These are phyloP conservation scores for Aspergillus costaricaensis DNA, from an alignment of 2,329 filamentous ascomycete genomes.

Conservation along the genomic window DNA sequence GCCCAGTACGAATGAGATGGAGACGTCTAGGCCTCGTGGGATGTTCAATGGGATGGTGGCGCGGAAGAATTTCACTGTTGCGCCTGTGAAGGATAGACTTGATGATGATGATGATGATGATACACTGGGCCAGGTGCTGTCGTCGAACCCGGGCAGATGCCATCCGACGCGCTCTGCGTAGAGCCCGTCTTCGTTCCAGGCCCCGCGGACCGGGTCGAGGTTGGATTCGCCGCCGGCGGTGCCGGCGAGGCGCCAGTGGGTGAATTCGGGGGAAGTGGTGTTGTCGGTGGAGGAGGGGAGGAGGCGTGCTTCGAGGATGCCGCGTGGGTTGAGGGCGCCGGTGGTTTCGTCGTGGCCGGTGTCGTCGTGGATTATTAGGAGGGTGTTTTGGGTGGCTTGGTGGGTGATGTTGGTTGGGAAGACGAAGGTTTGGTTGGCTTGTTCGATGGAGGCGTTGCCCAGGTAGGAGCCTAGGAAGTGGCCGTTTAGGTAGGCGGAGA, in stretches of 20 bases:
- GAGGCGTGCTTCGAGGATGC: constrained; percentile 50
- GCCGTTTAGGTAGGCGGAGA: constrained; percentile 60
- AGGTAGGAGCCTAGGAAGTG: constrained; percentile 58
- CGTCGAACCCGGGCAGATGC: constrained; percentile 60
- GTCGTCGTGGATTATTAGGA: constrained; percentile 64
- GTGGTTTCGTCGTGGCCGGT: constrained; percentile 35
- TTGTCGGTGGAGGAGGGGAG: constrained; percentile 37
- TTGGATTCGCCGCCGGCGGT: constrained; percentile 55
- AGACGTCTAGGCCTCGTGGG: constrained; percentile 56
- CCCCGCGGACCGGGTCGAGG: constrained; percentile 59
- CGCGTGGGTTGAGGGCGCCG: constrained; percentile 33
- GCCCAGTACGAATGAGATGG: constrained; percentile 57
- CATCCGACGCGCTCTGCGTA: constrained; percentile 60
- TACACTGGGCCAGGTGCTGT: constrained; percentile 48
- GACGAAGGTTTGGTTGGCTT: constrained; percentile 42
- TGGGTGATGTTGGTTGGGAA: constrained; percentile 54
- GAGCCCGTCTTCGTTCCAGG: constrained; percentile 61
- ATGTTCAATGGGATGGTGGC: constrained; percentile 55
- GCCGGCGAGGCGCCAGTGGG: constrained; percentile 60
- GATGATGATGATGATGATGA: no score
- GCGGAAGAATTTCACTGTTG: constrained; percentile 60
- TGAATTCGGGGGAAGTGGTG: constrained; percentile 49
- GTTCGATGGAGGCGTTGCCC: constrained; percentile 37
- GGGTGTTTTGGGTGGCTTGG: constrained; percentile 55
- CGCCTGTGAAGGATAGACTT: constrained; percentile 46